phyloP scores from a whole-genome alignment of 2,329 filamentous ascomycete genomes.

The Aspergillus aculeatus region DNA sequence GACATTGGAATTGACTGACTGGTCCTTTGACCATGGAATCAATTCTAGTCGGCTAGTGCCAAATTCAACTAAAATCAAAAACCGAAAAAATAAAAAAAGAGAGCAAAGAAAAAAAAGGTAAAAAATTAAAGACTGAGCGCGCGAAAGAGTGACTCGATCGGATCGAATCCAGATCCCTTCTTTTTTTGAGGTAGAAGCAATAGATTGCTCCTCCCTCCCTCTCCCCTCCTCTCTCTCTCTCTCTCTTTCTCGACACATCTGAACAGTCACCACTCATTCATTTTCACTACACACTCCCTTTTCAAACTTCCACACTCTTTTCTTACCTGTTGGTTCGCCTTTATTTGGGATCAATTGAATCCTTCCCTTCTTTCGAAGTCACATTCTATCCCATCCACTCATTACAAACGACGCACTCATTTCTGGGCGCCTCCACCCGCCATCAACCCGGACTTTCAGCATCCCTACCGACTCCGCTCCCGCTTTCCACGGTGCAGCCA shows the following conservation, averaged over 20 bases:
- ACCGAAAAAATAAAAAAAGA: conserved; percentile 2
- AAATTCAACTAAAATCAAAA: conserved; percentile 5
- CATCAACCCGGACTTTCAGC: conserved; percentile 7
- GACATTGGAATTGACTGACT: background rate
- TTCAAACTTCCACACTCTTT: conserved; percentile 7
- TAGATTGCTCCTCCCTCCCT: conserved; percentile 12
- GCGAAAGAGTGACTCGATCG: conserved; percentile 11
- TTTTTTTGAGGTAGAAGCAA: background rate
- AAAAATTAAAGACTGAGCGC: conserved; percentile 6
- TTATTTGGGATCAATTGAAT: background rate
- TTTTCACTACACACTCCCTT: background rate
- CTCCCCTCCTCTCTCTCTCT: background rate
- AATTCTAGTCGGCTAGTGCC: conserved; percentile 1
- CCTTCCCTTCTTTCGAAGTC: conserved; percentile 7
- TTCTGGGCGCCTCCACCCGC: conserved; percentile 7
- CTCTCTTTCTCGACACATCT: background rate
- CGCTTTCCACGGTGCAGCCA: conserved; percentile 19
- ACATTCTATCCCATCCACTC: conserved; percentile 2
- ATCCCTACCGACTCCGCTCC: conserved; percentile 10
- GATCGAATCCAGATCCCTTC: conserved; percentile 21
- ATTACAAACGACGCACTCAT: conserved; percentile 6
- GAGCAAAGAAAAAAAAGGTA: background rate
- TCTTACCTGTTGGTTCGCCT: background rate
- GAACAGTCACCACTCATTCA: background rate
- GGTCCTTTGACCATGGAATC: background rate